Evolutionary conservation across 495 filamentous ascomycete genomes (phyloP).

Genomic region (Xylaria castorea): DNA sequence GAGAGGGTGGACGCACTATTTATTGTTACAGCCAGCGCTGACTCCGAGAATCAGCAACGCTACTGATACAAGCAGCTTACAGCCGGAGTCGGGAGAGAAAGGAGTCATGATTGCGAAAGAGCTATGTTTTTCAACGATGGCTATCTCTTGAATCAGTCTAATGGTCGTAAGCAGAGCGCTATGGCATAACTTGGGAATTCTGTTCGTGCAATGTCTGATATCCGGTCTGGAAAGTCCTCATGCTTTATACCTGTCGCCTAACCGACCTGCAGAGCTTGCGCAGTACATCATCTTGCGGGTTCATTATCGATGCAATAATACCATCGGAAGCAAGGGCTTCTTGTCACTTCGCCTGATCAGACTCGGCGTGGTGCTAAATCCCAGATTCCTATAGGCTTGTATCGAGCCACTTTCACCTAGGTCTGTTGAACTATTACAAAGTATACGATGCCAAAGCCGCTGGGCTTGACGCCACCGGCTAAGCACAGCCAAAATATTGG

Average conservation of each 20-base stretch:
- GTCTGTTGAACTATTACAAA: neutral
- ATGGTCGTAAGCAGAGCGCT: neutral
- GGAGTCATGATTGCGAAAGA: neutral
- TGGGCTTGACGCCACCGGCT: neutral
- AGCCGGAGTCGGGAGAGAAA: neutral
- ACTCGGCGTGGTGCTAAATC: neutral
- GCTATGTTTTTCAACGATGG: neutral
- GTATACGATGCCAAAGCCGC: neutral
- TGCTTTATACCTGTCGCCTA: constrained; percentile 3
- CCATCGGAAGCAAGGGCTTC: neutral
- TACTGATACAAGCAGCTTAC: neutral
- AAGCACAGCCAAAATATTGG: neutral
- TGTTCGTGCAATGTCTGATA: neutral
- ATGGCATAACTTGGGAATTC: neutral
- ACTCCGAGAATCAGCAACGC: neutral
- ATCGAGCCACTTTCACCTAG: neutral
- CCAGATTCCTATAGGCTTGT: neutral
- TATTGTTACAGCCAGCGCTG: neutral
- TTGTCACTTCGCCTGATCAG: neutral
- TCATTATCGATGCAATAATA: neutral
- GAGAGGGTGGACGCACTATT: neutral
- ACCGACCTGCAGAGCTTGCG: neutral
- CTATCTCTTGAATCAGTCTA: neutral
- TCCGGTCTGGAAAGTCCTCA: neutral
- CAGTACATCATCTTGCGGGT: too few species aligned